These are phyloP conservation scores for Pulveroboletus sp. DNA, from an alignment of 768 basidiomycete species.

Conservation along the genomic window DNA sequence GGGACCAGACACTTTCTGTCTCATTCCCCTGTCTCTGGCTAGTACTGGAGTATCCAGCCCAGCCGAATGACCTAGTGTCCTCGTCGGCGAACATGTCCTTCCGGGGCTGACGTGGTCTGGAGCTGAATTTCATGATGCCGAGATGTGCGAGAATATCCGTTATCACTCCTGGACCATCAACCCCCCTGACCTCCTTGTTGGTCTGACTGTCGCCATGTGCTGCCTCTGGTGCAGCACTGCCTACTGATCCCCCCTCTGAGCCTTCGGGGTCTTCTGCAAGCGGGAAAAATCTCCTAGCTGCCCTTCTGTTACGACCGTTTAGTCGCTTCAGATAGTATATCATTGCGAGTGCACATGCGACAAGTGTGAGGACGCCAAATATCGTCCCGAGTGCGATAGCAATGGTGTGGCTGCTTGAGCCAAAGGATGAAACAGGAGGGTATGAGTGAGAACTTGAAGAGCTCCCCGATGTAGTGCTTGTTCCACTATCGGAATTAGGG, in stretches of 20 bases:
- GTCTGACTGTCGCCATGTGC: conserved; percentile 1
- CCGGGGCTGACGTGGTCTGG: conserved; percentile 29
- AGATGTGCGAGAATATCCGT: conserved; percentile 19
- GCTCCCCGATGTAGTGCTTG: conserved; percentile 5
- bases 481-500: conserved; percentile 6
- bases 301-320: conserved; percentile 3
- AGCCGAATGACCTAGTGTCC: conserved; percentile 50
- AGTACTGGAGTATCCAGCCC: conserved; percentile 12
- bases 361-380: conserved; percentile 55
- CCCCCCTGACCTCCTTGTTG: background rate
- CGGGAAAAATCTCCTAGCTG: conserved; percentile 12
- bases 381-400: conserved; percentile 60
- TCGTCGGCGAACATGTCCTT: conserved; percentile 79
- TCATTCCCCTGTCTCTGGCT: conserved; percentile 36
- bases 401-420: conserved; percentile 27
- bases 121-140: conserved; percentile 17
- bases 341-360: conserved; percentile 38
- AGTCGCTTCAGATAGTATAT: conserved; percentile 44
- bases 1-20: conserved; percentile 49
- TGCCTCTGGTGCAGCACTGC: conserved; percentile 4
- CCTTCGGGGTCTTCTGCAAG: conserved; percentile 20
- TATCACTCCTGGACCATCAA: conserved; percentile 3
- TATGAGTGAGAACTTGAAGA: conserved; percentile 15
- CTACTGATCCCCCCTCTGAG: conserved; percentile 6
- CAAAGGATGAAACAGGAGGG: conserved; percentile 9